A percentile compares a stretch with the other conserved stretches of the same genome.
Conservation (phyloP, 306 rosid genomes). For the Corylus americana region DNA sequence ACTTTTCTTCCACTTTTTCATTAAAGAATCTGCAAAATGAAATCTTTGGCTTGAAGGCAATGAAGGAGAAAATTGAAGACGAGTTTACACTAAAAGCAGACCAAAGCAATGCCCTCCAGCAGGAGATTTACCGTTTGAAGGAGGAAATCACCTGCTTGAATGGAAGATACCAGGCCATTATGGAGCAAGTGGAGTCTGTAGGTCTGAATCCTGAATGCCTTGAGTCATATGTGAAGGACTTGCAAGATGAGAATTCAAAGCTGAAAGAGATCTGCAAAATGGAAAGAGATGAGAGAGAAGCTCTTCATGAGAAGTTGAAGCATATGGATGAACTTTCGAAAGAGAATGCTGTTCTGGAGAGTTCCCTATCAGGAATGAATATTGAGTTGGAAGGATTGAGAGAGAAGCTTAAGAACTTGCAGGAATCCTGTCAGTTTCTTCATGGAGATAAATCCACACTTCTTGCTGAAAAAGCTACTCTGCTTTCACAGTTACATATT, state of each 20-base stretch:
- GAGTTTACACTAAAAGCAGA: slow-evolving; percentile 61
- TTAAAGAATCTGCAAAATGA: slow-evolving; percentile 66
- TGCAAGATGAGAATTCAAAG: slow-evolving; percentile 66
- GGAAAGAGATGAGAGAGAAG: slow-evolving; percentile 67
- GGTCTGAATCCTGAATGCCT: slow-evolving; percentile 71
- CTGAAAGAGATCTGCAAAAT: slow-evolving; percentile 60
- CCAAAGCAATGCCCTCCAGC: slow-evolving; percentile 63
- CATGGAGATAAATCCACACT: slow-evolving; percentile 78
- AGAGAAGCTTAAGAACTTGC: slow-evolving; percentile 53
- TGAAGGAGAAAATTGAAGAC: slow-evolving; percentile 81
- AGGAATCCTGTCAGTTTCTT: slow-evolving; percentile 65
- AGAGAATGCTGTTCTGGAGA: slow-evolving; percentile 58
- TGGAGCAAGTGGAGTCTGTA: slow-evolving; percentile 64
- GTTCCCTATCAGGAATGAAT: slow-evolving; percentile 65
- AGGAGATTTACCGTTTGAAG: slow-evolving; percentile 59
- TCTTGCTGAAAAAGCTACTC: slow-evolving; percentile 62
- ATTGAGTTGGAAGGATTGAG: slow-evolving; percentile 60
- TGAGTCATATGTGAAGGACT: slow-evolving; percentile 63
- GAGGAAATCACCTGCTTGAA: slow-evolving; percentile 65
- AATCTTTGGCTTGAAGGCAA: slow-evolving; percentile 69
- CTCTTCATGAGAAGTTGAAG: slow-evolving; percentile 62
- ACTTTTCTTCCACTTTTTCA: slow-evolving; percentile 47
- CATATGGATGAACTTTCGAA: slow-evolving; percentile 59
- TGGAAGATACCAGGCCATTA: slow-evolving; percentile 62
- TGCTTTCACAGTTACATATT: slow-evolving; percentile 78